Conservation (phyloP, 805 yeast genomes). For the Yamadazyma takamatsuzukensis region DNA sequence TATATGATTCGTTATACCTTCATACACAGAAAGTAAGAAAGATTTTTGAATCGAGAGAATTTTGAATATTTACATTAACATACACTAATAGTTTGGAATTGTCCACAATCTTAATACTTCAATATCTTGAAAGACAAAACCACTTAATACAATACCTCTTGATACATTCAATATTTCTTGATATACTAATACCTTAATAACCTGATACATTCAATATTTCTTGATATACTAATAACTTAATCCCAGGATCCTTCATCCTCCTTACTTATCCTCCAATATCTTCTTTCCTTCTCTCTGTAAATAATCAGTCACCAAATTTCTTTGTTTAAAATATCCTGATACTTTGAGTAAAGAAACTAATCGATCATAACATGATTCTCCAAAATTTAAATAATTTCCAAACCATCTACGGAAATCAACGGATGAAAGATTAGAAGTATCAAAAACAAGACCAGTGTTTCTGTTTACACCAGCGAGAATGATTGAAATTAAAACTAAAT, state of each 20-base stretch:
- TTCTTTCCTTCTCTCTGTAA: slow-evolving; percentile 29
- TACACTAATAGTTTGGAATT: too few relatives aligned
- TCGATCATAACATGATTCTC: slow-evolving; percentile 56
- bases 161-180: too few relatives aligned
- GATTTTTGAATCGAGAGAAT: too few relatives aligned
- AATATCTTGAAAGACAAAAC: too few relatives aligned
- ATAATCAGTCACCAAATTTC: slow-evolving; percentile 32
- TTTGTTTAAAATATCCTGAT: slow-evolving; percentile 51
- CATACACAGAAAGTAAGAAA: too few relatives aligned
- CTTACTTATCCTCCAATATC: slow-evolving; percentile 16
- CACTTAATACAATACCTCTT: too few relatives aligned
- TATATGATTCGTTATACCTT: too few relatives aligned
- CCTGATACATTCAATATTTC: too few relatives aligned
- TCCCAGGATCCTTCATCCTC: slow-evolving; percentile 1
- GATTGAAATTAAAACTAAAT: slow-evolving; percentile 74
- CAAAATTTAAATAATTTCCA: slow-evolving; percentile 52
- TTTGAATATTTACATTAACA: too few relatives aligned
- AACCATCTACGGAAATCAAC: slow-evolving; percentile 44
- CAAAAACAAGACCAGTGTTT: slow-evolving; percentile 69
- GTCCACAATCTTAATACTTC: too few relatives aligned
- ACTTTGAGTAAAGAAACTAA: slow-evolving; percentile 42
- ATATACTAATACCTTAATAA: too few relatives aligned
- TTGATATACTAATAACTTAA: too few relatives aligned
- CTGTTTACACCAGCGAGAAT: slow-evolving; percentile 82
- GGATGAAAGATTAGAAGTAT: slow-evolving; percentile 49